Evolutionary conservation across 2,329 filamentous ascomycete genomes (phyloP).

Genomic region (Fusarium protoensiforme): DNA sequence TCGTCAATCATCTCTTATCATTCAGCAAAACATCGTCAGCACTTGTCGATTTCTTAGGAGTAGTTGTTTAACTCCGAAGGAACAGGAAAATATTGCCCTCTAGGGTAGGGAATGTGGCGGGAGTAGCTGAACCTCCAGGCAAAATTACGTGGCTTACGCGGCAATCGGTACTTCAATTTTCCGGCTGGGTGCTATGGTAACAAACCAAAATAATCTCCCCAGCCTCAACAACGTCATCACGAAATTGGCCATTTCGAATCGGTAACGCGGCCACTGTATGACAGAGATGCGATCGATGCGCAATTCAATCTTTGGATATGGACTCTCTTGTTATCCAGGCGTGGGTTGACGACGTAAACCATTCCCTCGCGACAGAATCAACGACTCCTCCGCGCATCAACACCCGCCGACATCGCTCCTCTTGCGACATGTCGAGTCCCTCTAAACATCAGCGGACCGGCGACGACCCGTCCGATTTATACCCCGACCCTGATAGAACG

Average conservation of each 20-base stretch:
- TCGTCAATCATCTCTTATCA: no score
- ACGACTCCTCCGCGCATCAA: background rate
- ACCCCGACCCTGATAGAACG: background rate
- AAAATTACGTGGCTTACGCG: no score
- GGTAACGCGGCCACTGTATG: background rate
- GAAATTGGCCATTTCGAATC: background rate
- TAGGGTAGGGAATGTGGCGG: background rate
- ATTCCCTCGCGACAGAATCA: background rate
- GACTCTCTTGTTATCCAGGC: background rate
- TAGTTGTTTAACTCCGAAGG: no score
- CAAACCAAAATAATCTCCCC: background rate
- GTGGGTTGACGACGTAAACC: constrained; percentile 4
- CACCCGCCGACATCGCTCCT: background rate
- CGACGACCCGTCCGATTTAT: background rate
- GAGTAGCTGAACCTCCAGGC: background rate
- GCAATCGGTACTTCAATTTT: background rate
- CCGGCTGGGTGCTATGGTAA: background rate
- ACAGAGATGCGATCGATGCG: background rate
- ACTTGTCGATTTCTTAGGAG: no score
- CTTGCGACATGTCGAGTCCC: background rate
- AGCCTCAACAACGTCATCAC: background rate
- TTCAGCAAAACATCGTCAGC: no score
- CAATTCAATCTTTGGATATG: background rate
- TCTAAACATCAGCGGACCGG: background rate
- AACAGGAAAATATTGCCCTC: background rate